These are phyloP conservation scores for Fusarium caatingaense DNA, from an alignment of 2,329 filamentous ascomycete genomes.

Conservation along the genomic window DNA sequence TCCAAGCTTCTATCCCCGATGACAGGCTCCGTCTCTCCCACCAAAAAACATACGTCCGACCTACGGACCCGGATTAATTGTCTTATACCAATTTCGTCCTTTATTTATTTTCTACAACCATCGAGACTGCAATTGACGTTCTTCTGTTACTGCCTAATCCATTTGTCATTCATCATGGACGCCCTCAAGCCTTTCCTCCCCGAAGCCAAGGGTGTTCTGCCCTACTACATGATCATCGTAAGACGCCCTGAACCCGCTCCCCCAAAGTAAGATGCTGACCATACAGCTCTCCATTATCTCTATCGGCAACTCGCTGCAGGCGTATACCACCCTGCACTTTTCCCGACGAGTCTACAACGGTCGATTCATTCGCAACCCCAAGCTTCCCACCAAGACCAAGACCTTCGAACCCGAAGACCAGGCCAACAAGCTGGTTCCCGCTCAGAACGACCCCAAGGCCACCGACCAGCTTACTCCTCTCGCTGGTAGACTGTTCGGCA, in stretches of 20 bases:
- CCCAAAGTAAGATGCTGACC: conserved; percentile 22
- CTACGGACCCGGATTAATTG: background rate
- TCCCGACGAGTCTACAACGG: conserved; percentile 89
- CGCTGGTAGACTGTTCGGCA: conserved; percentile 83
- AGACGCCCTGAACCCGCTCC: conserved; percentile 39
- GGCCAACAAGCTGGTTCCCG: conserved; percentile 62
- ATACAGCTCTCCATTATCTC: conserved; percentile 82
- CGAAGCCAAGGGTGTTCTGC: conserved; percentile 64
- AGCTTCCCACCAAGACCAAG: conserved; percentile 55
- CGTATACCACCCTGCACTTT: conserved; percentile 82
- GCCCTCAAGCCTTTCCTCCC: conserved; percentile 59
- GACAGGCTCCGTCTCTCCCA: conserved; percentile 25
- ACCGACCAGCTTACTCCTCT: conserved; percentile 77
- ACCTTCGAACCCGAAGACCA: conserved; percentile 64
- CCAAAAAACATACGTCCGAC: conserved; percentile 26
- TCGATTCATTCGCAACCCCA: conserved; percentile 64
- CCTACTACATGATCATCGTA: conserved; percentile 70
- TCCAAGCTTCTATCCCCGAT: conserved; percentile 43
- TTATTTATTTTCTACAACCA: background rate
- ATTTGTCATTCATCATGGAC: conserved; percentile 54
- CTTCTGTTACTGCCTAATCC: background rate
- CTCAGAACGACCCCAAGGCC: conserved; percentile 59
- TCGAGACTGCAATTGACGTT: conserved; percentile 22
- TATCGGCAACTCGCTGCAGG: conserved; percentile 85
- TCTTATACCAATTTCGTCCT: conserved; percentile 5